Evolutionary conservation across 805 yeast species (phyloP).

Genomic region (Soucietia sequanensis): DNA sequence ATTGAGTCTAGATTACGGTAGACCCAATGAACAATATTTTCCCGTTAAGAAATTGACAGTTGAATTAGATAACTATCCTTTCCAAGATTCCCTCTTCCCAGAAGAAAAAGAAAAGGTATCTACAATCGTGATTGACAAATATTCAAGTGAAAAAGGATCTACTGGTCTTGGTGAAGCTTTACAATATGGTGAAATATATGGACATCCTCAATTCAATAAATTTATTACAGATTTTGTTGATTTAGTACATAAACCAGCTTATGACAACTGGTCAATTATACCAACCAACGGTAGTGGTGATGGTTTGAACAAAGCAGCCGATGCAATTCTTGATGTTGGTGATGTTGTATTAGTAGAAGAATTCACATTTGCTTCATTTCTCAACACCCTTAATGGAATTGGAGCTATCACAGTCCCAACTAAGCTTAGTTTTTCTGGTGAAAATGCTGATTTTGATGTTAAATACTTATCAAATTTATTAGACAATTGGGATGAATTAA

Average conservation of each 20-base stretch:
- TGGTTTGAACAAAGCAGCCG: slow-evolving; percentile 52
- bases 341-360: slow-evolving; percentile 63
- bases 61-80: slow-evolving; percentile 8
- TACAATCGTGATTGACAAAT: background rate
- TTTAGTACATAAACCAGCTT: slow-evolving; percentile 45
- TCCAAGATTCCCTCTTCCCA: slow-evolving; percentile 8
- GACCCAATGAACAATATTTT: slow-evolving; percentile 7
- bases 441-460: slow-evolving; percentile 48
- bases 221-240: slow-evolving; percentile 41
- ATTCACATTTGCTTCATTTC: slow-evolving; percentile 62
- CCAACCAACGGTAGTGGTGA: slow-evolving; percentile 56
- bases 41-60: slow-evolving; percentile 7
- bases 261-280: slow-evolving; percentile 46
- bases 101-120: slow-evolving; percentile 1
- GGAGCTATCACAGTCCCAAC: slow-evolving; percentile 53
- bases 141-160: background rate
- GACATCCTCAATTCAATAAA: slow-evolving; percentile 38
- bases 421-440: slow-evolving; percentile 31
- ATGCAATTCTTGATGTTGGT: slow-evolving; percentile 51
- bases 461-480: slow-evolving; percentile 49
- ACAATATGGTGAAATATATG: slow-evolving; percentile 55
- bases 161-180: slow-evolving; percentile 30
- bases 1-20: slow-evolving; percentile 3
- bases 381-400: slow-evolving; percentile 40
- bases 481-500: slow-evolving; percentile 52